Conservation (phyloP, 2,329 filamentous ascomycete genomes). For the Aspergillus viridinutans region DNA sequence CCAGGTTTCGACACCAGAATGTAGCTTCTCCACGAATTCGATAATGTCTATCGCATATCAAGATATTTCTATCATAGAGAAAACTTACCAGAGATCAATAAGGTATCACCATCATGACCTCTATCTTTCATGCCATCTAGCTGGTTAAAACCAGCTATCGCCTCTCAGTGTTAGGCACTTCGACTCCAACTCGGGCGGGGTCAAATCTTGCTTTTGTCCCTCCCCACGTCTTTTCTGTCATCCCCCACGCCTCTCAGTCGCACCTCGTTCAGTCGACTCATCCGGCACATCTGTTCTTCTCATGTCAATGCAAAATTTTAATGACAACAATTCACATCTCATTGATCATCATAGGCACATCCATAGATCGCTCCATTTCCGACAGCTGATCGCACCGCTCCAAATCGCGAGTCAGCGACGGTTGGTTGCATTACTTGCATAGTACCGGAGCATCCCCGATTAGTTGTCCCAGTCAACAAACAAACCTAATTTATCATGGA, state of each 20-base stretch:
- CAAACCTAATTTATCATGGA: conserved; percentile 12
- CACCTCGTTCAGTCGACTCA: not conserved
- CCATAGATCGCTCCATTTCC: not conserved
- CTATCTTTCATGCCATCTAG: not conserved
- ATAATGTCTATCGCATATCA: not conserved
- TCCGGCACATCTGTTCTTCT: not conserved
- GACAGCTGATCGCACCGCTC: conserved; percentile 2
- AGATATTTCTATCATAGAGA: not conserved
- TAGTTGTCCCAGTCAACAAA: conserved; percentile 1
- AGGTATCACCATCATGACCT: not conserved
- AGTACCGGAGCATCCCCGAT: conserved; percentile 25
- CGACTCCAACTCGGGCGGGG: not conserved
- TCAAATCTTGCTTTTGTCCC: not conserved
- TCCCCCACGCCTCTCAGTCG: not conserved
- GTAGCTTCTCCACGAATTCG: not conserved
- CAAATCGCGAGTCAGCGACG: conserved; percentile 8
- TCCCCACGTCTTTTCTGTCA: not conserved
- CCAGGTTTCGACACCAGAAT: not conserved
- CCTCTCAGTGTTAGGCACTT: not conserved
- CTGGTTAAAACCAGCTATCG: not conserved
- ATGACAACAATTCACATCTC: not conserved
- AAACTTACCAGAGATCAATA: not conserved
- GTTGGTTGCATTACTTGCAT: conserved; percentile 8
- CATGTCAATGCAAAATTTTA: not conserved
- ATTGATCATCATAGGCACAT: not conserved